Percentiles rank a stretch among this genome's conserved stretches.
Conservation (phyloP, 164 flowering plant genomes). For the Chimonanthus salicifolius region DNA sequence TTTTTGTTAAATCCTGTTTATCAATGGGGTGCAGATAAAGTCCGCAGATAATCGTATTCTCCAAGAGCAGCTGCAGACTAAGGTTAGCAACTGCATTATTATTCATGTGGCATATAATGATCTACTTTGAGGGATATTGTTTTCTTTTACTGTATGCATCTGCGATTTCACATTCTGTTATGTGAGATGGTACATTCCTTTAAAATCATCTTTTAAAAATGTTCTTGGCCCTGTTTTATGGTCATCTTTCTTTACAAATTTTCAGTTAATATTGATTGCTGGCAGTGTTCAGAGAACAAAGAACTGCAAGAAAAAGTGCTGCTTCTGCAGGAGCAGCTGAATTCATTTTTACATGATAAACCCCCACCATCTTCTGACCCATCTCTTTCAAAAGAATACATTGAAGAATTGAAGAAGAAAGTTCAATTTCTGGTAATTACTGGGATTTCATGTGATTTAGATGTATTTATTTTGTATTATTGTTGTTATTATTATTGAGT, state of each 20-base stretch:
- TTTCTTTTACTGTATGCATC: neutral
- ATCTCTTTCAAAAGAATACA: slow-evolving; percentile 36
- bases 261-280: neutral
- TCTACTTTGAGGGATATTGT: too few relatives aligned
- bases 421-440: slow-evolving; percentile 67
- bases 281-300: slow-evolving; percentile 70
- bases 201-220: too few relatives aligned
- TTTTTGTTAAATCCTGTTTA: neutral
- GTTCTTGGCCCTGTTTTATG: neutral
- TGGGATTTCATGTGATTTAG: neutral
- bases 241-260: neutral
- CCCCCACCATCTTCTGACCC: slow-evolving; percentile 31
- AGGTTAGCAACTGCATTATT: slow-evolving; percentile 37
- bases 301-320: slow-evolving; percentile 63
- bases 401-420: slow-evolving; percentile 70
- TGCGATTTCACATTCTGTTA: neutral
- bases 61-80: slow-evolving; percentile 84
- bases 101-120: neutral
- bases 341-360: slow-evolving; percentile 34
- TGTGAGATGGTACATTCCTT: neutral
- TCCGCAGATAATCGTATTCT: slow-evolving; percentile 93
- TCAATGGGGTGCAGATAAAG: slow-evolving; percentile 57
- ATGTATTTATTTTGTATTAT: neutral
- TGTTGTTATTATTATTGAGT: neutral
- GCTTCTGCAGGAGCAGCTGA: slow-evolving; percentile 62